Evolutionary conservation across 345 rosid species (phyloP).

Genomic region (Gossypium stocksii): DNA sequence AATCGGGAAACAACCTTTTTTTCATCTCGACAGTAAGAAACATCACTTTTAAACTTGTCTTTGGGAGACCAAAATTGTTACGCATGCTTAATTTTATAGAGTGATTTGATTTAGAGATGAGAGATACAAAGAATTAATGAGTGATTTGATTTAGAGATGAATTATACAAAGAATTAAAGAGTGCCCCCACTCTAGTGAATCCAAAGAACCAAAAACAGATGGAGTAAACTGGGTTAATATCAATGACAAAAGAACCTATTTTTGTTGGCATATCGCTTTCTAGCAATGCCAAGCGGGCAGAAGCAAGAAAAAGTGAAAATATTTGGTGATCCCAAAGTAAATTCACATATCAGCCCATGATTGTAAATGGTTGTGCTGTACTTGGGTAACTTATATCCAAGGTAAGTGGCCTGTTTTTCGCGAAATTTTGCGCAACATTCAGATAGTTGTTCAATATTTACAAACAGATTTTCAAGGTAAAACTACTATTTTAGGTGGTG

Average conservation of each 20-base stretch:
- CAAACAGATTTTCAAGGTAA: too few relatives aligned
- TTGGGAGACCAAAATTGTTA: neutral
- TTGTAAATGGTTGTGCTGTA: too few relatives aligned
- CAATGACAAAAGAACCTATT: too few relatives aligned
- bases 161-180: neutral
- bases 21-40: neutral
- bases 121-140: neutral
- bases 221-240: too few relatives aligned
- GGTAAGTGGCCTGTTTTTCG: too few relatives aligned
- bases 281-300: too few relatives aligned
- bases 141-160: neutral
- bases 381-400: too few relatives aligned
- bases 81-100: neutral
- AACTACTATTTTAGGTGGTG: too few relatives aligned
- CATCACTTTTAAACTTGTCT: constrained; percentile 5
- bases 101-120: constrained; percentile 7
- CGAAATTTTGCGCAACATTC: too few relatives aligned
- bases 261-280: too few relatives aligned
- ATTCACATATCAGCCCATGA: neutral
- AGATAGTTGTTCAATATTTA: too few relatives aligned
- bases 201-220: neutral
- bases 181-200: neutral
- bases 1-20: neutral
- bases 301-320: too few relatives aligned
- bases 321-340: neutral